A percentile compares a stretch with the other conserved stretches of the same genome.
Evolutionary conservation across 2,329 filamentous ascomycete species (phyloP).

Genomic region (Aspergillus aculeatus): DNA sequence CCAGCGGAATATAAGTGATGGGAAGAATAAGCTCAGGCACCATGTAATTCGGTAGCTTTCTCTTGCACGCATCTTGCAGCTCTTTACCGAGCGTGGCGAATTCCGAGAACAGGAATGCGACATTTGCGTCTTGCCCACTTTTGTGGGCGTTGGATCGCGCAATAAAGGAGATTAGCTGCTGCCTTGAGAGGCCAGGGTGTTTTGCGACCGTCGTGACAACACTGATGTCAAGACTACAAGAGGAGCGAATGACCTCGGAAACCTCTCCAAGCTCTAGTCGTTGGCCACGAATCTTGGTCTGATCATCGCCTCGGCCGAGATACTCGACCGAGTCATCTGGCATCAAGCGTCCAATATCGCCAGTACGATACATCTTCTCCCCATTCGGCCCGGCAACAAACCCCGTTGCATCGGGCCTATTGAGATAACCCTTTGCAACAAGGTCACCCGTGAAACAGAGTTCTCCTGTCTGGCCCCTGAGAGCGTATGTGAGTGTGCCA

Average conservation of each 20-base stretch:
- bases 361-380: constrained; percentile 68
- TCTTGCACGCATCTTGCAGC: constrained; percentile 26
- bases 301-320: constrained; percentile 71
- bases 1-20: constrained; percentile 26
- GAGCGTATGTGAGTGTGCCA: constrained; percentile 22
- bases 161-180: constrained; percentile 33
- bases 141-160: constrained; percentile 16
- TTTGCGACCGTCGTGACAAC: constrained; percentile 32
- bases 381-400: constrained; percentile 21
- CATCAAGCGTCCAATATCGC: constrained; percentile 77
- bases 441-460: constrained; percentile 30
- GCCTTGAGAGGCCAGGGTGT: constrained; percentile 26
- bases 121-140: constrained; percentile 11
- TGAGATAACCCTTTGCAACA: constrained; percentile 30
- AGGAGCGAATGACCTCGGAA: constrained; percentile 30
- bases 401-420: constrained; percentile 28
- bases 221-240: constrained; percentile 20
- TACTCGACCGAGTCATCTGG: constrained; percentile 72
- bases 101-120: constrained; percentile 21
- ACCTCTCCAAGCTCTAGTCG: constrained; percentile 79
- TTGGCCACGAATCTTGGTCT: constrained; percentile 80
- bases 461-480: constrained; percentile 30
- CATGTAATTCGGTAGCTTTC: constrained; percentile 29
- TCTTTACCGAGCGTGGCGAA: constrained; percentile 21
- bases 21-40: constrained; percentile 30